Evolutionary conservation across 495 filamentous ascomycete genomes (phyloP), one percentile per base, ranked within the genome.

Genomic region (Staphylotrichum longicolle): DNA sequence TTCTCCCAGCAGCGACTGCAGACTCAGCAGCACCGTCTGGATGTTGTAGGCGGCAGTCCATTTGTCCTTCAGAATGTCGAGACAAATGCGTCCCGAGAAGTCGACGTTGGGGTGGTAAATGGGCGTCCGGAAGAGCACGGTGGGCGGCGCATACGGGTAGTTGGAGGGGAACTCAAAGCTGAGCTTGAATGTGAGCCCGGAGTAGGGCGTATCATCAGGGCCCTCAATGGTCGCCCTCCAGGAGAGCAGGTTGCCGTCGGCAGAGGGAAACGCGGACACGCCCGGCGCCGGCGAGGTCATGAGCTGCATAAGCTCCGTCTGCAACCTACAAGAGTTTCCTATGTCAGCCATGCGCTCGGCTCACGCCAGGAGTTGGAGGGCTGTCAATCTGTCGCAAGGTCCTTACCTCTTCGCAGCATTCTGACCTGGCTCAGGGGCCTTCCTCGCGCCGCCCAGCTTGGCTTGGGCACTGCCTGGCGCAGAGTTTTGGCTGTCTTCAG

Each of bases 31-130:
- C 30, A 99, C 90, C 48, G 87, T 94, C 76, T 94, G 90, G 58
- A 94, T 88, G 68, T 96, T 97, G 82, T 96, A 96, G 12, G 93
- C 91, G 11, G 83, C 78, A 64, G 91, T 96, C 94, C 94, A 98
- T 78, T 96, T 96, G 71, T 97, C 94, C 80, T 96, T 96, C 54
- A 99, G 79, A 67, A 99, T 99, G 74, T 98, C 95, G 61, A 99
- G 80, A 73, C 91, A 96, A 75, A 96, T 96, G 57, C 91, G 84
- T 44, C 91, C 91, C 7, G 91, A 91, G 75, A 94, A 93, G 73
- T 95, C 91, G 63, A 96, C 88, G 65, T 96, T 96, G 32, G 92
- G 92, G 67, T 96, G 92, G 77, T 93, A 95, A 74, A 96, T 95
- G 12, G 91, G 90, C 1, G 92, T 96, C 72, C 88, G 91, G 83